Evolutionary conservation across 192 early-diverging fungal species (phyloP), one percentile per base, ranked within the genome.

Genomic region (Backusella morwellensis): DNA sequence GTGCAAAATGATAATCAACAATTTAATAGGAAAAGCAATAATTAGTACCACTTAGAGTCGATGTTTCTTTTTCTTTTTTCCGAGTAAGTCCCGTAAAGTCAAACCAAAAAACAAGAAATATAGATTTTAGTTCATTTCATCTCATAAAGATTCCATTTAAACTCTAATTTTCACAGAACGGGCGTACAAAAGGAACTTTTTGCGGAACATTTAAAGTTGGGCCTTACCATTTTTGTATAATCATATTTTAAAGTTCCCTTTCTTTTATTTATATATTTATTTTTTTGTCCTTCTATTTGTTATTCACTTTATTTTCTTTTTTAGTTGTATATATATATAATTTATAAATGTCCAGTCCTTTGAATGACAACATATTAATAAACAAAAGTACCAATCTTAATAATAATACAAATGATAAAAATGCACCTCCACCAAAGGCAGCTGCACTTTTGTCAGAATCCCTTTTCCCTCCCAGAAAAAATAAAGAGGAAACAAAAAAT

Each of bases 391-490:
- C n/a, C 26, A 12, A 59, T 29, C 5, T 8, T 52, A 23, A 59
- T 59, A 19, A 59, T 63, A 29, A 63, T 29, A 63, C 32, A 32
- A 32, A 29, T 63, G 29, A 59, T 26, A 11, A 63, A 29, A 67
- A 63, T 12, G 35, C 78, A 35, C 73, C 78, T 21, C 76, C 81
- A 23, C 15, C 81, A 26, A 66, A 78, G 14, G 78, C 82, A 34
- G 78, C 82, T 36, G 52, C 68, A 1, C 66, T 83, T 12, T 66
- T 84, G 7, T 78, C 79, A 21, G 82, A 84, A 52, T 80, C 74
- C 21, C 54, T 84, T 3, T 84, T 84, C 66, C 82, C 82, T 35
- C 82, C 82, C 35, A 56, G 82, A 52, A 74, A 66, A n/a, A 35
- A 79, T 12, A 81, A 81, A 12, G 80, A 77, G 23, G 36, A 36